Conservation (phyloP, 805 yeast species). For the Ogataea populi-albae region DNA sequence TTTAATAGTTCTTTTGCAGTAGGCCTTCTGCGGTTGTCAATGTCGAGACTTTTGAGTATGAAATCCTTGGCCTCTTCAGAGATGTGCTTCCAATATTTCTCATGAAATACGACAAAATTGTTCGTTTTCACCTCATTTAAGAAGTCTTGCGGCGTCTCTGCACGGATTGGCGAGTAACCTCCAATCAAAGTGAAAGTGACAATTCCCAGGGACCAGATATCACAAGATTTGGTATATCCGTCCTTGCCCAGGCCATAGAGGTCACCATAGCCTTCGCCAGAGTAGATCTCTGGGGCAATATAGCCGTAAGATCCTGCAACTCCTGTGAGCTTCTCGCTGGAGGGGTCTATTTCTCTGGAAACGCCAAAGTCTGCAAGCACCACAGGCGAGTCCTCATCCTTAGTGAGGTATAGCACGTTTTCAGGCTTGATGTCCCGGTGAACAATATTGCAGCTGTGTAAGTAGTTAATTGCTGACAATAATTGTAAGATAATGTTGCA, state of each 20-base stretch:
- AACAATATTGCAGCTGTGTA: slow-evolving; percentile 75
- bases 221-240: slow-evolving; percentile 96
- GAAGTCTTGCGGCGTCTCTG: slow-evolving; percentile 80
- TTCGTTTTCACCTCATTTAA: slow-evolving; percentile 73
- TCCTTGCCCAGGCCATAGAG: slow-evolving; percentile 34
- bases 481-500: slow-evolving; percentile 70
- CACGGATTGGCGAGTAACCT: slow-evolving; percentile 89
- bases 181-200: slow-evolving; percentile 85
- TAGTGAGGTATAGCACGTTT: slow-evolving; percentile 71
- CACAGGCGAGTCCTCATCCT: slow-evolving; percentile 60
- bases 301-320: slow-evolving; percentile 83
- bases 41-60: slow-evolving; percentile 65
- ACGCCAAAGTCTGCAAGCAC: slow-evolving; percentile 97
- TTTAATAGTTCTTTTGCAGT: slow-evolving; percentile 60
- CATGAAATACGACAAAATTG: slow-evolving; percentile 79
- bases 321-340: slow-evolving; percentile 28
- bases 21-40: slow-evolving; percentile 65
- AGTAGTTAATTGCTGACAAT: slow-evolving; percentile 71
- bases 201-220: slow-evolving; percentile 93
- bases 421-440: slow-evolving; percentile 96
- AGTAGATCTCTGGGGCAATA: slow-evolving; percentile 92
- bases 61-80: slow-evolving; percentile 79
- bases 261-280: slow-evolving; percentile 45
- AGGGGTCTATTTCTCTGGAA: slow-evolving; percentile 60
- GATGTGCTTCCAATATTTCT: slow-evolving; percentile 80